Base-by-base conservation (phyloP, 225 moss, liverwort and hornwort species). In the Polytrichum commune region DNA sequence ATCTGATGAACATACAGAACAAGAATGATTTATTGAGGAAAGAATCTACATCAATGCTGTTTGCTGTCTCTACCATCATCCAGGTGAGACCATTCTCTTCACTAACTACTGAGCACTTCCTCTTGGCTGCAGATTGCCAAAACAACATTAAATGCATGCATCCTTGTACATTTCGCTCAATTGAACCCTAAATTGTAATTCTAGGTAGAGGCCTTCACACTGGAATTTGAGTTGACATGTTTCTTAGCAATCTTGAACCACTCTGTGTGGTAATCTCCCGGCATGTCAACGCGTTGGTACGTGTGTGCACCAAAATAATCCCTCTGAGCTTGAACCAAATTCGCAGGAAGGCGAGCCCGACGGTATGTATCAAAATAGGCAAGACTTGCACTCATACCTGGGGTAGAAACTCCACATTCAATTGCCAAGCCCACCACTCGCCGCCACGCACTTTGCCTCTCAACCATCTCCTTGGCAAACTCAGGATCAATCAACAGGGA, bases 221-320 rank as follows among this genome's bases (percentile, higher is more conserved):
- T 72, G 18, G 55, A 54, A 29, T 73, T 85, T 68, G 76, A 66
- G 8, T 74, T 72, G 0, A 16, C 18, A 20, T 53, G 64, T 69
- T 83, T 67, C 76, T 92, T 88, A 3, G 95, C 86, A 38, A 88
- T 93, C 73, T 95, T 95, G 75, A 91, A 95, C 95, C 95, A 95
- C 69, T 92, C 87, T 0, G 92, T 91, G 73, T 95, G 95, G 60
- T 60, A 89, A 5, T 73, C 33, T 5, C 89, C 92, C 1, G 76
- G 84, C 83, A 80, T 80, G 65, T 95, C 95, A 5, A 77, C 61
- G 53, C 95, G 85, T 76, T 95, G 90, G 32, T 92, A 95, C 0
- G 95, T 95, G 60, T 95, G 95, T 0, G 95, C 89, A 60, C 95
- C 95, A 28, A 95, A 95, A 74, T 95, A 95, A 55, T 95, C 95